Base-by-base conservation (phyloP, 306 rosid genomes). In the Lotus japonicus region DNA sequence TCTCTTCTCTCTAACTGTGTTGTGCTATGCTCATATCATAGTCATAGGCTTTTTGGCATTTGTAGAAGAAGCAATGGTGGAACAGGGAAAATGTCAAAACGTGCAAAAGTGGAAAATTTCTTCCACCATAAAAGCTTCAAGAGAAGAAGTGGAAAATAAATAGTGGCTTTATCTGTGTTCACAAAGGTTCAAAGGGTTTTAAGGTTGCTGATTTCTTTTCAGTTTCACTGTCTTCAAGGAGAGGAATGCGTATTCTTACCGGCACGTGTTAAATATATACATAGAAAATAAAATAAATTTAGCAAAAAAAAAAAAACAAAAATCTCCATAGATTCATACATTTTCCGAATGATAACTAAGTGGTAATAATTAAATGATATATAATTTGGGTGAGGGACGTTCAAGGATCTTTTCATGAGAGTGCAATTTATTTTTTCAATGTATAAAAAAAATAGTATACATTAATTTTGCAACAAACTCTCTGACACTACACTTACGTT, bases 11-110 rank as follows among this genome's bases (percentile, higher is more conserved):
- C 60, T 56, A 54, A 74, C 80, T 78, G 85, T 18, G 56, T 64
- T 23, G 28, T n/a, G 59, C 60, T 77, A 77, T 77, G 64, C 58
- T 66, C 18, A 60, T 60, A 78, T 66, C 18, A 60, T 60, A 78
- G 79, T 81, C 88, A 78, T 91, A 58, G 75, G 71, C 66, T 77
- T 71, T 79, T 85, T 78, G 73, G 79, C 44, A 46, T 55, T 76
- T 14, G 62, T 73, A 80, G 84, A 77, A 11, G 84, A 57, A 77
- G 78, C 5, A 61, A 28, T 33, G 58, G 71, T 44, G 75, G 81
- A 73, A 77, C 55, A 79, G 59, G 59, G 55, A 11, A 62, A 85
- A 84, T 82, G 96, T 87, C 95, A 88, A 85, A 83, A 79, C 70
- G 72, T 55, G 63, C 42, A 80, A 79, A 88, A 77, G 89, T 51